Evolutionary conservation across 106 monocot species (phyloP).

Genomic region (Vanilla planifolia): DNA sequence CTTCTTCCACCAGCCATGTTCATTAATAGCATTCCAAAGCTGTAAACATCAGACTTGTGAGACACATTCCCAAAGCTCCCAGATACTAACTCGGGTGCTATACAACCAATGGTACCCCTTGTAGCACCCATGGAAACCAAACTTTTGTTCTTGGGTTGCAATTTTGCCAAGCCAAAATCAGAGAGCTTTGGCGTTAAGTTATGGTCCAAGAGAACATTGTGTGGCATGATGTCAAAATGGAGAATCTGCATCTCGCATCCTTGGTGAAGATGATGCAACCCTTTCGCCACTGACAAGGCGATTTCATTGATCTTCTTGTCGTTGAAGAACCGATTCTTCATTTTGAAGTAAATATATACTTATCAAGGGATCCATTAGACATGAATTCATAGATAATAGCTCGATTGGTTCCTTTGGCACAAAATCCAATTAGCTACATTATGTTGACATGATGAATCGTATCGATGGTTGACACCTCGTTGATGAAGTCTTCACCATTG

Average conservation of each 20-base stretch:
- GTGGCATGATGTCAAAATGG: slow-evolving; percentile 1
- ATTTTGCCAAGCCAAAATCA: not conserved
- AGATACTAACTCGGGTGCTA: not conserved
- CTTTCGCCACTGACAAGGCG: not conserved
- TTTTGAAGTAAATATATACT: not conserved
- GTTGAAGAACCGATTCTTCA: no score
- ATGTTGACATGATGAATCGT: not conserved
- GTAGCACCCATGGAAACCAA: not conserved
- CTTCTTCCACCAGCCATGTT: not conserved
- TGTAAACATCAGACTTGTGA: not conserved
- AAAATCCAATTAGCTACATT: not conserved
- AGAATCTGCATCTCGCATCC: not conserved
- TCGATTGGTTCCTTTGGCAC: not conserved
- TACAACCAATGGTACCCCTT: not conserved
- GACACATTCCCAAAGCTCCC: not conserved
- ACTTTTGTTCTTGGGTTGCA: not conserved
- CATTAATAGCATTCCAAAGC: not conserved
- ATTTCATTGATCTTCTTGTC: not conserved
- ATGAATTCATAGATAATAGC: not conserved
- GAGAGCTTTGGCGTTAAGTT: not conserved
- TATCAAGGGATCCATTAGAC: slow-evolving; percentile 4
- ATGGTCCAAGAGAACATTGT: not conserved
- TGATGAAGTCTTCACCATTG: slow-evolving; percentile 1
- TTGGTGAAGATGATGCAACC: not conserved
- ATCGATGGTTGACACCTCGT: not conserved